phyloP scores from a whole-genome alignment of 2,329 filamentous ascomycete genomes.

The Lithohypha guttulata region DNA sequence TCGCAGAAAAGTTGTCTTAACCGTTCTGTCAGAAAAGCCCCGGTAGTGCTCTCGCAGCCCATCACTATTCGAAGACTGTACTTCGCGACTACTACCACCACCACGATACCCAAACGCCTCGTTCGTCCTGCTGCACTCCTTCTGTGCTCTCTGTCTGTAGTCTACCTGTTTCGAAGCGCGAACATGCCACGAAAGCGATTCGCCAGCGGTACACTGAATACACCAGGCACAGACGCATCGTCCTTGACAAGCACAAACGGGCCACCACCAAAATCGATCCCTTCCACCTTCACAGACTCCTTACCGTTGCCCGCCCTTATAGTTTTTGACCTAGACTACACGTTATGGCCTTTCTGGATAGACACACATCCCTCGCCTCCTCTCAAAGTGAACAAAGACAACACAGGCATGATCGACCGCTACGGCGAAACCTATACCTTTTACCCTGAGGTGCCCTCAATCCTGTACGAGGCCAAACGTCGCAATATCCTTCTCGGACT shows the following conservation, averaged over 20 bases:
- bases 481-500: slow-evolving; percentile 53
- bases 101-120: not conserved
- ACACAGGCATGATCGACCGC: slow-evolving; percentile 23
- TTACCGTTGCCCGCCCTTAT: slow-evolving; percentile 70
- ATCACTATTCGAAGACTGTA: too few relatives aligned
- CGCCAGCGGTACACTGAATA: slow-evolving; percentile 3
- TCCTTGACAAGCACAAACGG: slow-evolving; percentile 3
- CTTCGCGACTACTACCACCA: not conserved
- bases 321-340: slow-evolving; percentile 95
- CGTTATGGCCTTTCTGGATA: slow-evolving; percentile 97
- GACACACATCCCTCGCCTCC: slow-evolving; percentile 81
- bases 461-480: slow-evolving; percentile 51
- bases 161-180: not conserved
- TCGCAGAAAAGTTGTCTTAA: too few relatives aligned
- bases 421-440: slow-evolving; percentile 59
- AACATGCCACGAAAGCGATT: slow-evolving; percentile 5
- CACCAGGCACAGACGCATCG: slow-evolving; percentile 4
- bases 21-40: too few relatives aligned
- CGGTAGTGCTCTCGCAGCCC: too few relatives aligned
- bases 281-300: slow-evolving; percentile 49
- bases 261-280: slow-evolving; percentile 24
- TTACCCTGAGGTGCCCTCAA: slow-evolving; percentile 57
- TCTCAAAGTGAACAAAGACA: slow-evolving; percentile 40
- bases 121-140: not conserved
- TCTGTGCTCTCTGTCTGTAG: not conserved